Evolutionary conservation across 495 filamentous ascomycete species (phyloP), one percentile per base, ranked within the genome.

Genomic region (Hypoxylon subgilvum): DNA sequence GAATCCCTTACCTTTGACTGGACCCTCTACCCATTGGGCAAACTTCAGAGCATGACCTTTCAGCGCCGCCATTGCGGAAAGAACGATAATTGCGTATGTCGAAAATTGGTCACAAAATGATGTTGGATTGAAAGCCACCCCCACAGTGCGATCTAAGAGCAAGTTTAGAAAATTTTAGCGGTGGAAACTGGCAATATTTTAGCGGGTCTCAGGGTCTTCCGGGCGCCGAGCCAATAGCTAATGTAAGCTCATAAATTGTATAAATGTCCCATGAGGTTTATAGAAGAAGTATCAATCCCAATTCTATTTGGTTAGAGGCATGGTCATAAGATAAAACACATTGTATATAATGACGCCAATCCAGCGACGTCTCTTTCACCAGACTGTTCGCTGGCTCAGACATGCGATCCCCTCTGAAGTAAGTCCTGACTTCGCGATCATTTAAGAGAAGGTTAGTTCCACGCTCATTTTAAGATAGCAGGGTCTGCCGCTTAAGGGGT

Each of bases 391-490:
- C 40, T 57, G 65, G 12, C 77, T 92, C 5, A 78, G 75, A n/a
- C 93, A 97, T 88, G 92, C 96, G 43, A 97, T 96, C 66, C 93
- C 93, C 1, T 72, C 96, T 69, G 93, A n/a, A n/a, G n/a, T 96
- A 76, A 66, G 72, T 64, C 34, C 34, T 16, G 32, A 22, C 40
- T 18, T 22, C 21, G 42, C 16, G 30, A 46, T 8, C 9, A 13
- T 19, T 39, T n/a, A 23, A 13, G n/a, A 23, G 21, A 17, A 13
- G 30, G 17, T 12, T 6, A 35, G 34, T 6, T 38, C n/a, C n/a
- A 30, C 30, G 60, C 61, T 61, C 46, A 67, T 41, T 17, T 14
- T 9, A 7, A 57, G 14, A n/a, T 10, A 1, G 5, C 47, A 96
- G 90, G 92, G 93, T 22, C 82, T 97, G 17, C 94, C 93, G 9